Conservation (phyloP, 306 rosid genomes). For the Erythrophleum fordii region DNA sequence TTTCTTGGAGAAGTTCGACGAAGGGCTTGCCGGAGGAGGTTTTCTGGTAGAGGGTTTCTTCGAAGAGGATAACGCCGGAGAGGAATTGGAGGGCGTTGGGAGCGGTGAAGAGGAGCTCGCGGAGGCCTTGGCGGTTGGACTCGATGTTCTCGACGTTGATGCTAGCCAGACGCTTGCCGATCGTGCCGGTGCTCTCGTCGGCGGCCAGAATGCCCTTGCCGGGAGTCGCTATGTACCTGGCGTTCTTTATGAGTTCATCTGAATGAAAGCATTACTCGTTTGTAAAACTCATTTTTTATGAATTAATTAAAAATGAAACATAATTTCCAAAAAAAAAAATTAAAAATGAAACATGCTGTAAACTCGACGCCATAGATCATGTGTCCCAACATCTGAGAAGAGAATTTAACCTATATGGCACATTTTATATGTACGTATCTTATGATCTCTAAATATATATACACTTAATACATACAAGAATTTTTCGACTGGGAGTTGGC, state of each 20-base stretch:
- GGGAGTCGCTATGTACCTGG: constrained; percentile 70
- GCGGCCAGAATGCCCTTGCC: constrained; percentile 82
- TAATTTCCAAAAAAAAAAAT: too few species aligned
- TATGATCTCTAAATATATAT: too few species aligned
- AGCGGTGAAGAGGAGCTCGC: constrained; percentile 74
- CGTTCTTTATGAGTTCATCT: constrained; percentile 73
- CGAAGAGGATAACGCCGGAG: constrained; percentile 76
- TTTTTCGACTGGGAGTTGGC: too few species aligned
- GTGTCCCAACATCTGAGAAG: too few species aligned
- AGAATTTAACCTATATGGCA: too few species aligned
- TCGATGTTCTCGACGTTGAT: constrained; percentile 67
- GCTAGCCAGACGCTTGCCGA: constrained; percentile 72
- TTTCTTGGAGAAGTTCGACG: constrained; percentile 58
- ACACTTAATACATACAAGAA: too few species aligned
- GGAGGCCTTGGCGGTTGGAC: constrained; percentile 71
- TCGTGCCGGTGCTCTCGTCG: constrained; percentile 82
- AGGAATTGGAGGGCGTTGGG: constrained; percentile 62
- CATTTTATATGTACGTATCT: too few species aligned
- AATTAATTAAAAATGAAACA: too few species aligned
- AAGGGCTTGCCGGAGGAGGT: constrained; percentile 67
- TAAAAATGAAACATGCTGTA: too few species aligned
- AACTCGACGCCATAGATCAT: too few species aligned
- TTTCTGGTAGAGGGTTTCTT: constrained; percentile 72
- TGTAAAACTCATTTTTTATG: background rate
- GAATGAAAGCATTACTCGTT: background rate